Evolutionary conservation across 2,329 filamentous ascomycete genomes (phyloP), one percentile per base, ranked within the genome.

Genomic region (Bertia moriformis): DNA sequence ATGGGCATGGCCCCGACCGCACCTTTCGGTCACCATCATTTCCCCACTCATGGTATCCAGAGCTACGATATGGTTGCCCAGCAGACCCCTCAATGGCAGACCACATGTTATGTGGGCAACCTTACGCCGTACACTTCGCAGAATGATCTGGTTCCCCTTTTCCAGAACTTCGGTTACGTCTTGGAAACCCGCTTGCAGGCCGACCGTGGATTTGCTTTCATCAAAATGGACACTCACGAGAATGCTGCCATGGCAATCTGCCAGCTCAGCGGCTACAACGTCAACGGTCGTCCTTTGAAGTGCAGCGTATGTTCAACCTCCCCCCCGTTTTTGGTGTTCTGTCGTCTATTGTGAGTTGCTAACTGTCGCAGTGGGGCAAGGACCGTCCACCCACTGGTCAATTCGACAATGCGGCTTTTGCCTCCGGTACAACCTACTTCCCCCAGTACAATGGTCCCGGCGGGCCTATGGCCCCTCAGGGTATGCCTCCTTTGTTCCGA

Each of bases 1-100:
- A 94, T 96, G 85, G 91, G 91, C 56, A 88, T 98, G 82, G 94
- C 89, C 18, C 91, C 91, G 4, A 94, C 89, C 19, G 95, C 88
- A 37, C 87, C 89, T 12, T 98, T 88, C 53, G 91, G 89, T 22
- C 88, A 94, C 56, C 91, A 98, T 57, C 89, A 96, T 57, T 98
- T 96, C 67, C 91, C 91, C 5, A 93, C 91, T 27, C 87, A 96
- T 53, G 91, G 91, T 41, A 79, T 95, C 39, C 88, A 93, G 61
- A 96, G 88, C 61, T 98, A 93, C 60, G 91, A 98, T 50, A 93
- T 96, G 78, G 83, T 98, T 48, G 78, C 93, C 43, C 78, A 78
- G 53, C 91, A 98, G 67, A 96, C 91, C 13, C 89, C 91, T 12
- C 81, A 80, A 51, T 98, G 91, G 91, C 91, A 98, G 70, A 96